phyloP scores from a whole-genome alignment of 305 asterid genomes.

The Caryopteris hybrid region DNA sequence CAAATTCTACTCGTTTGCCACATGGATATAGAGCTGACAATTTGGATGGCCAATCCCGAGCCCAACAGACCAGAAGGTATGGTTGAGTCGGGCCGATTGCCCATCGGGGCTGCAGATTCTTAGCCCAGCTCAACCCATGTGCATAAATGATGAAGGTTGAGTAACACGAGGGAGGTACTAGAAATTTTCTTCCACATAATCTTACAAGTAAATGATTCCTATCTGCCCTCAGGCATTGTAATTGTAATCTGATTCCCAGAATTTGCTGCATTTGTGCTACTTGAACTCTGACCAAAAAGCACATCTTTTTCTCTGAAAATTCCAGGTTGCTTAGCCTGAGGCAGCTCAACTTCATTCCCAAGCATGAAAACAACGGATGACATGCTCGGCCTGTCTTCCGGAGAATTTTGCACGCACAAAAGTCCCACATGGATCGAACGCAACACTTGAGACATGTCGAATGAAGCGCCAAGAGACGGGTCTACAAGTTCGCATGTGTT shows the following conservation, averaged over 20 bases:
- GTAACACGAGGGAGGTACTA: too few relatives aligned
- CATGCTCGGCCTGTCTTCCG: neutral
- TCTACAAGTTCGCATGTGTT: neutral
- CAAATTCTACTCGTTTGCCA: too few relatives aligned
- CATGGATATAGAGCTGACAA: too few relatives aligned
- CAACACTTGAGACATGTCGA: neutral
- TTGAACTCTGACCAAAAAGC: neutral
- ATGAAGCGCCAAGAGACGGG: neutral
- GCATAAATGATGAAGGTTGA: too few relatives aligned
- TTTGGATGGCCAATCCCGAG: too few relatives aligned
- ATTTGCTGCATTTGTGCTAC: neutral
- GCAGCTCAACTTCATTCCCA: neutral
- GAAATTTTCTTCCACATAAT: too few relatives aligned
- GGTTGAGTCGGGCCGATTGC: too few relatives aligned
- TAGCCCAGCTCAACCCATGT: too few relatives aligned
- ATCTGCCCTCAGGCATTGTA: neutral
- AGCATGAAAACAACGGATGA: slow-evolving; percentile 3
- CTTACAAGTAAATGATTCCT: neutral
- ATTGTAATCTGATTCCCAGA: neutral
- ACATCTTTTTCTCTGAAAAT: neutral
- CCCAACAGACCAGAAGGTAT: too few relatives aligned
- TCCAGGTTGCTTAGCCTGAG: neutral
- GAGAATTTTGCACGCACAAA: neutral
- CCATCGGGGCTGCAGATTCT: too few relatives aligned
- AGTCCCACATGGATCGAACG: neutral